Base-by-base conservation (phyloP, 352 stramenopile genomes). In the Globisporangium lucens region DNA sequence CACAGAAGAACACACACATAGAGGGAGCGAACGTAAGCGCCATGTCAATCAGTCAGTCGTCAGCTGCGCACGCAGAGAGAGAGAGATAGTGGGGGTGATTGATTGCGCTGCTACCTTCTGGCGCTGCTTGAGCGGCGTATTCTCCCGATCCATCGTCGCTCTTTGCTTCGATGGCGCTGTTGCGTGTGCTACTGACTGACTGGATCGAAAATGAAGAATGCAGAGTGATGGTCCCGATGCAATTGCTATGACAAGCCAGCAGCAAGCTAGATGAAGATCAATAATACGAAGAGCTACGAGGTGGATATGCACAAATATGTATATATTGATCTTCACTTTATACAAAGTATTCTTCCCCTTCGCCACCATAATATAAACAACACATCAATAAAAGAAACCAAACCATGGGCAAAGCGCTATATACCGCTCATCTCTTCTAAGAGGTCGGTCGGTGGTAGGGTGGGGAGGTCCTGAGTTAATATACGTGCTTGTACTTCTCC, bases 51-150 rank as follows among this genome's bases (percentile, higher is more conserved):
- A 56, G 20, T 33, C 51, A 56, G 20, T 30, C 20, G 29, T 33
- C 13, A 29, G 8, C 24, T 13, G 15, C 10, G 51, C 12, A 17
- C 12, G 36, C 1, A 22, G 24, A 38, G 24, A 58, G 15, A 59
- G 53, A 17, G 43, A 22, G 13, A 9, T 10, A 3, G 13, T 52
- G 20, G 17, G 20, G 46, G 20, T 24, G 24, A 24, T 24, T 24
- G 24, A 24, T 24, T 30, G 52, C 20, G 13, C 52, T 8, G 24
- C 8, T 20, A 90, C 83, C 81, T 90, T 89, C 63, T 90, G 81
- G 13, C 83, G 81, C 82, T 91, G 83, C 77, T 90, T 90, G 67
- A 86, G 78, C 56, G 83, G 83, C 58, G 83, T 91, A 57, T 74
- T 77, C 70, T 91, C 83, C 46, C 83, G 83, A 80, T 91, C 83